phyloP scores from a whole-genome alignment of 2,329 filamentous ascomycete species.

The Pseudogymnoascus pannorum region DNA sequence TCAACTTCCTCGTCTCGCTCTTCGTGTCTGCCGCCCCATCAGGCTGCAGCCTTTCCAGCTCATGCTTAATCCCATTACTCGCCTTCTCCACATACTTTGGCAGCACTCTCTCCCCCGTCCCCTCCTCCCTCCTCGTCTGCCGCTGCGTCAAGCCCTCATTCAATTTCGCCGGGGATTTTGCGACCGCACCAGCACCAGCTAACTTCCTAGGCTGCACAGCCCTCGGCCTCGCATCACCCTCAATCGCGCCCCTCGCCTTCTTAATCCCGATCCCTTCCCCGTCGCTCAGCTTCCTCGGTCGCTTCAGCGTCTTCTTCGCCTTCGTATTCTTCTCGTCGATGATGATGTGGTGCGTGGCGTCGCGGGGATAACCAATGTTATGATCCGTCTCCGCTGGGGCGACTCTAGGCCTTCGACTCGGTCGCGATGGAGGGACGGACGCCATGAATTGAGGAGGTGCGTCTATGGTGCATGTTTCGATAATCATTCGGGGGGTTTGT shows the following conservation, averaged over 20 bases:
- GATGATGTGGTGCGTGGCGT: background rate
- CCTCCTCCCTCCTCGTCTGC: slow-evolving; percentile 7
- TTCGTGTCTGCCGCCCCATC: slow-evolving; percentile 26
- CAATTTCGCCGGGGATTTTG: slow-evolving; percentile 19
- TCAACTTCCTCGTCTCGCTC: slow-evolving; percentile 67
- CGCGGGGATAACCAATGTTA: background rate
- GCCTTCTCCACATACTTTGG: slow-evolving; percentile 49
- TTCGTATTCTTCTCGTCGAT: background rate
- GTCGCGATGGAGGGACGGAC: background rate
- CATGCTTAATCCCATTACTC: slow-evolving; percentile 54
- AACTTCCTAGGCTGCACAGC: background rate
- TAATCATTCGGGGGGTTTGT: background rate
- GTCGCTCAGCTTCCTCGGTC: background rate
- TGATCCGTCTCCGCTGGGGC: background rate
- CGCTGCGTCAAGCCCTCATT: too few species aligned
- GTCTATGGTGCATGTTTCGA: slow-evolving; percentile 7
- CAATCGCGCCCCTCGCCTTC: background rate
- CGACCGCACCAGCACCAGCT: background rate
- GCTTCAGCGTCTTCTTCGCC: slow-evolving; percentile 1
- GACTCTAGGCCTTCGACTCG: slow-evolving; percentile 1
- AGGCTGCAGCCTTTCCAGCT: slow-evolving; percentile 50
- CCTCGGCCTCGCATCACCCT: background rate
- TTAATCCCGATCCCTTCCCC: background rate
- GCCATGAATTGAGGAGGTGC: background rate
- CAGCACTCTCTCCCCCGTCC: background rate